phyloP scores from a whole-genome alignment of 176 grass and related monocot species.

The Oryza officinalis region DNA sequence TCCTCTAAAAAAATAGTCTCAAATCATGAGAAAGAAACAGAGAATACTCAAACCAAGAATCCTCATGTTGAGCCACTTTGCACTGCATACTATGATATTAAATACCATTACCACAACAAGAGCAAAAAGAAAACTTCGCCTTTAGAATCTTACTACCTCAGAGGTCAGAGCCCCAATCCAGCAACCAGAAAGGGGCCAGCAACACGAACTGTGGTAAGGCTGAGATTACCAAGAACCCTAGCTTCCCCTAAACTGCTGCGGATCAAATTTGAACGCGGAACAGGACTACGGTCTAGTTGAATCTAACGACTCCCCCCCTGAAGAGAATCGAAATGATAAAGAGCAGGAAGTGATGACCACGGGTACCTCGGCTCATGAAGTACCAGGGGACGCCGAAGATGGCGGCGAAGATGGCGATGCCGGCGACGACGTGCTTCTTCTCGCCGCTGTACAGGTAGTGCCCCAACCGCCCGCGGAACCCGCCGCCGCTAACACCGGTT shows the following conservation, averaged over 20 bases:
- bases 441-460: conserved; percentile 87
- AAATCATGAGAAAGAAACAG: neutral
- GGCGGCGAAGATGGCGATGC: conserved; percentile 66
- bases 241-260: neutral
- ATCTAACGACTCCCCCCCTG: neutral
- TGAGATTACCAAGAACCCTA: conserved; percentile 32
- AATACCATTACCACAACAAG: neutral
- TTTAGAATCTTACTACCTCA: neutral
- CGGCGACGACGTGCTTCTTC: conserved; percentile 90
- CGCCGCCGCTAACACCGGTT: conserved; percentile 37
- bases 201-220: neutral
- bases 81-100: neutral
- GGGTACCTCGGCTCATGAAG: conserved; percentile 71
- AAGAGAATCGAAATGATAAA: neutral
- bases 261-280: neutral
- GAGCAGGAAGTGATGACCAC: neutral
- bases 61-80: neutral
- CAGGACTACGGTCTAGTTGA: neutral
- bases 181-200: neutral
- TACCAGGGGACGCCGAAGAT: conserved; percentile 84
- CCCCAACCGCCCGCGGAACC: conserved; percentile 61
- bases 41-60: neutral
- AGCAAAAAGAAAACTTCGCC: neutral
- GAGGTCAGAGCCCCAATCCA: neutral
- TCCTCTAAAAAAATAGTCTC: neutral